Percentiles rank a stretch among this genome's conserved stretches.
Evolutionary conservation across 140 eudicot species (phyloP).

Genomic region (Oenanthe javanica): DNA sequence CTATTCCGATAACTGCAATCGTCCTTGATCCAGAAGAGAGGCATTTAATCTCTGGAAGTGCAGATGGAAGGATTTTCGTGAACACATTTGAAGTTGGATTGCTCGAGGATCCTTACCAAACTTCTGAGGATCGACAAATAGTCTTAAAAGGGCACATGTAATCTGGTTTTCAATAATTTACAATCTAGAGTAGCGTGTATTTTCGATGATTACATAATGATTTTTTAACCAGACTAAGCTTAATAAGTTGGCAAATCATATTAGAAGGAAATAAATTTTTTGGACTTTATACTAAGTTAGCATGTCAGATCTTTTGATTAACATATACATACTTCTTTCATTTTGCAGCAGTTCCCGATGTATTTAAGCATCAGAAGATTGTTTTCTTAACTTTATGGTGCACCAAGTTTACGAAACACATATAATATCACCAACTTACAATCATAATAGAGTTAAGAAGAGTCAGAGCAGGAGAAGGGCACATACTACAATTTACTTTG

Average conservation of each 20-base stretch:
- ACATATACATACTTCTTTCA: not conserved
- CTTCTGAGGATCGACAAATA: constrained; percentile 15
- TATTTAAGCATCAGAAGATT: not conserved
- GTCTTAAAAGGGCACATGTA: constrained; percentile 42
- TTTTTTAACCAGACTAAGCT: not conserved
- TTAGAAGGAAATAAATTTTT: not conserved
- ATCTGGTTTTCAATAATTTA: not conserved
- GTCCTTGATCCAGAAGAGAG: constrained; percentile 41
- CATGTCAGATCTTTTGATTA: not conserved
- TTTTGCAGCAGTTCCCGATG: not conserved
- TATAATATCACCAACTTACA: not conserved
- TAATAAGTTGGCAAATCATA: not conserved
- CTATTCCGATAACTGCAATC: constrained; percentile 35
- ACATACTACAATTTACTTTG: not conserved
- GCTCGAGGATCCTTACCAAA: constrained; percentile 18
- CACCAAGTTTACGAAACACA: not conserved
- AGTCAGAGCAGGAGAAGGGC: not conserved
- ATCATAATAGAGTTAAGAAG: not conserved
- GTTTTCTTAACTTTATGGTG: not conserved
- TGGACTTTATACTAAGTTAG: not conserved
- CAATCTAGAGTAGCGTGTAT: not conserved
- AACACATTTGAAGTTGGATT: constrained; percentile 32
- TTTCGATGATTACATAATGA: not conserved
- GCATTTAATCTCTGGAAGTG: constrained; percentile 36
- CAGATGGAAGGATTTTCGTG: constrained; percentile 44